Conservation (phyloP, 2,329 filamentous ascomycete species). For the Capronia epimyces region DNA sequence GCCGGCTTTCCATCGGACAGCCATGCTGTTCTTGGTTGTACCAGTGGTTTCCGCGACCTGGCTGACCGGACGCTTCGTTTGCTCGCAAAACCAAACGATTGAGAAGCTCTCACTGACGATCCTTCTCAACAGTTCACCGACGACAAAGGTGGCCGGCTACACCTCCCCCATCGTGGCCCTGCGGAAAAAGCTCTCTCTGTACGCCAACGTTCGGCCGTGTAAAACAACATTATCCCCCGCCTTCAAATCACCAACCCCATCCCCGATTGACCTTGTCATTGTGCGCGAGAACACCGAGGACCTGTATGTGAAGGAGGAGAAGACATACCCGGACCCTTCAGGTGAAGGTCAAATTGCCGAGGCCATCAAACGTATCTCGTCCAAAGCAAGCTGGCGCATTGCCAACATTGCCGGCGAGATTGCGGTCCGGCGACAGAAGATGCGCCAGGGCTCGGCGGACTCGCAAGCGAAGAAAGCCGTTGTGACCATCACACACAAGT, state of each 20-base stretch:
- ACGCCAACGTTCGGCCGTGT: slow-evolving; percentile 95
- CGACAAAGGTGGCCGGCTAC: slow-evolving; percentile 86
- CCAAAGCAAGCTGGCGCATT: slow-evolving; percentile 78
- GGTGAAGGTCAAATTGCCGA: slow-evolving; percentile 77
- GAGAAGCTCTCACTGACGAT: slow-evolving; percentile 4
- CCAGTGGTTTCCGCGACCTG: too few relatives aligned
- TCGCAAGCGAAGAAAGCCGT: slow-evolving; percentile 52
- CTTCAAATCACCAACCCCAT: slow-evolving; percentile 38
- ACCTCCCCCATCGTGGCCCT: slow-evolving; percentile 94
- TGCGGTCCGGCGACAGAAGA: slow-evolving; percentile 75
- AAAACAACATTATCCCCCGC: slow-evolving; percentile 62
- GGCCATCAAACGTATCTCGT: slow-evolving; percentile 94
- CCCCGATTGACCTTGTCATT: slow-evolving; percentile 91
- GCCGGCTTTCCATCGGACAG: too few relatives aligned
- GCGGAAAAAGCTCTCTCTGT: slow-evolving; percentile 89
- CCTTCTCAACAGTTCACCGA: slow-evolving; percentile 61
- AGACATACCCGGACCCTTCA: slow-evolving; percentile 63
- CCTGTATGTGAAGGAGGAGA: slow-evolving; percentile 95
- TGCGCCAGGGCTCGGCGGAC: slow-evolving; percentile 50
- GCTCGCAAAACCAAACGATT: not conserved
- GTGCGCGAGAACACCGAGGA: slow-evolving; percentile 99
- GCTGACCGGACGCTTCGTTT: too few relatives aligned
- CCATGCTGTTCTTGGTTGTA: not conserved
- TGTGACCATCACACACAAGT: slow-evolving; percentile 97
- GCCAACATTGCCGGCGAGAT: slow-evolving; percentile 92